phyloP scores from a whole-genome alignment of 2,329 filamentous ascomycete genomes.

The Fusarium fracticaudum region DNA sequence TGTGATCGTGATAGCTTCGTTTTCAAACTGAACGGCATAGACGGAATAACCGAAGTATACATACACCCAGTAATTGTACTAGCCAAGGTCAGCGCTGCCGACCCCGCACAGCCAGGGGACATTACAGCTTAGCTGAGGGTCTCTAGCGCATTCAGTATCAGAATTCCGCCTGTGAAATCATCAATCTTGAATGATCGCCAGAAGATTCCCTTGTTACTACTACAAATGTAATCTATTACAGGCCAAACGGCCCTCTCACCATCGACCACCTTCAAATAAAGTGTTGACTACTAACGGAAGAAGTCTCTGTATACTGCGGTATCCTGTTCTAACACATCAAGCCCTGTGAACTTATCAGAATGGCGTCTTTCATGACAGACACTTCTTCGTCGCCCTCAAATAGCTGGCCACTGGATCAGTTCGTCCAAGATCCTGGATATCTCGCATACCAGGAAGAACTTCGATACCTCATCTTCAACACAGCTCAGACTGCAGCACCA shows the following conservation, averaged over 20 bases:
- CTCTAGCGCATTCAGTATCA: background rate
- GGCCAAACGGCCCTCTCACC: background rate
- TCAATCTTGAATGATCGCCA: background rate
- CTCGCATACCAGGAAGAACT: slow-evolving; percentile 58
- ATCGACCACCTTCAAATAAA: background rate
- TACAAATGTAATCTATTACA: background rate
- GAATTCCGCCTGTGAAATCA: background rate
- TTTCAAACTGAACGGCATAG: background rate
- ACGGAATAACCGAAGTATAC: background rate
- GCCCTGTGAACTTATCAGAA: background rate
- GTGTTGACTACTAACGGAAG: background rate
- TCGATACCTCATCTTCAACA: slow-evolving; percentile 56
- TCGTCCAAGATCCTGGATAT: slow-evolving; percentile 53
- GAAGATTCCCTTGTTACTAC: background rate
- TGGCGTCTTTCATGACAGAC: slow-evolving; percentile 29
- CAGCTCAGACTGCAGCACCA: slow-evolving; percentile 54
- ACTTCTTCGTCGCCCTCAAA: slow-evolving; percentile 42
- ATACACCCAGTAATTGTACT: background rate
- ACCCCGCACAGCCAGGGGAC: slow-evolving; percentile 36
- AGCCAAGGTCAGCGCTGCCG: slow-evolving; percentile 12
- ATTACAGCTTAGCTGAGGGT: slow-evolving; percentile 4
- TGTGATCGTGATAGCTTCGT: background rate
- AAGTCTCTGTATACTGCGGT: background rate
- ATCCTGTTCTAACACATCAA: background rate
- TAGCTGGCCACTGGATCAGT: slow-evolving; percentile 49